These are phyloP conservation scores for Penicillium sp. DNA, from an alignment of 2,329 filamentous ascomycete genomes.

Conservation along the genomic window DNA sequence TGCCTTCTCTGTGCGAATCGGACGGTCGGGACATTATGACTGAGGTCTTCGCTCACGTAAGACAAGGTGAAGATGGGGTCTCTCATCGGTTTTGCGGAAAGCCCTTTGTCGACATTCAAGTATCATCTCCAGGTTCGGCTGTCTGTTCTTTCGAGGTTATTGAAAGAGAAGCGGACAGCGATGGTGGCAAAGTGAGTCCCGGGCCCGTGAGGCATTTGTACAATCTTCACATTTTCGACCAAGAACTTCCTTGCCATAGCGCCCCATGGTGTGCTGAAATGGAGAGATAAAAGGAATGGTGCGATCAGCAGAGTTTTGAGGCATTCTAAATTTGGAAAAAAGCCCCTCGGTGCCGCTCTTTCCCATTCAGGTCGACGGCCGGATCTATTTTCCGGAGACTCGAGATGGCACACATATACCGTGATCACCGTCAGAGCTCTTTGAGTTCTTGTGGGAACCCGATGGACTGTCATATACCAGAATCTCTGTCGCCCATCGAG, in stretches of 20 bases:
- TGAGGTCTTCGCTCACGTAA: neutral
- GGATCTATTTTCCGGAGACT: neutral
- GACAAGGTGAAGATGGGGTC: neutral
- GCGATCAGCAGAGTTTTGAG: neutral
- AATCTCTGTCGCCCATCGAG: neutral
- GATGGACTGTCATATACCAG: neutral
- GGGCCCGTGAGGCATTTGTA: neutral
- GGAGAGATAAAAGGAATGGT: neutral
- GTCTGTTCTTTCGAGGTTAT: neutral
- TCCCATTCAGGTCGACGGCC: neutral
- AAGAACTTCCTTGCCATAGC: neutral
- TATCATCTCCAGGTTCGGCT: neutral
- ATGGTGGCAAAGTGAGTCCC: neutral
- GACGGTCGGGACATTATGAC: neutral
- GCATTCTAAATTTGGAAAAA: neutral
- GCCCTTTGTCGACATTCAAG: neutral
- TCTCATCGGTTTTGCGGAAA: neutral
- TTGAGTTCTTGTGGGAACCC: neutral
- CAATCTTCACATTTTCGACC: neutral
- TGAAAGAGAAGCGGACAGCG: neutral
- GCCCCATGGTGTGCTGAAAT: neutral
- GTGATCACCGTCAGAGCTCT: neutral
- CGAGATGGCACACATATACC: neutral
- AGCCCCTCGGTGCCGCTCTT: neutral
- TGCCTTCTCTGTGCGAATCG: neutral